Base-by-base conservation (phyloP, 1,284 basidiomycete species). In the Papiliotrema nemorosa region DNA sequence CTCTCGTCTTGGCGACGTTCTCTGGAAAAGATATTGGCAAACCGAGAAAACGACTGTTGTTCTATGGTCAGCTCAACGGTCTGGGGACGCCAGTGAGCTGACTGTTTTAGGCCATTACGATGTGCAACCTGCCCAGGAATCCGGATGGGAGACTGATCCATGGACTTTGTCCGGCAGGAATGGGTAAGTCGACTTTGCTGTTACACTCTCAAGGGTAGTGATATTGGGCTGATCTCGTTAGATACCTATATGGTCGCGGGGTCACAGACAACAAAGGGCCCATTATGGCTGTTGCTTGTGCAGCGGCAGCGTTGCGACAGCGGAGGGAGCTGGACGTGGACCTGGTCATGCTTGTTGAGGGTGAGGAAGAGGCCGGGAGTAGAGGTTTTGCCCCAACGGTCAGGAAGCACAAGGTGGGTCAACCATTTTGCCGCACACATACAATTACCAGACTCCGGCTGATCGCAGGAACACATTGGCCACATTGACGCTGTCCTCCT, bases 341-440 rank as follows among this genome's bases (percentile, higher is more conserved):
- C 64, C 72, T 98, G 0, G 85, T 97, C 3, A 85, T 97, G 72
- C 75, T 97, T 44, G 84, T 97, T 31, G 94, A 98, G 75, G 94
- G 94, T 0, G 93, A 97, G 70, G 96, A 97, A 69, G 96, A 98
- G 72, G 84, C 84, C 20, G 94, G 94, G 4, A 93, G 90, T 64
- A 75, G 79, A 1, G 91, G 92, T 0, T 94, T 98, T 63, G 80
- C 78, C 38, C 83, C 87, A 24, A 82, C 87, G 0, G 86, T 97
- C 7, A 70, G 78, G 47, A 80, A 78, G 52, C 78, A 92, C 72
- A 89, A 90, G 80, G 89, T 85, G 52, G 25, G 74, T 65, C 13
- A 4, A 29, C 22, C 38, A 29, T 18, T 14, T 16, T 37, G 18
- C 34, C 3, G n/a, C 14, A 31, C 21, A 33, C 21, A n/a, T n/a